Percentiles rank a stretch among this genome's conserved stretches.
These are phyloP conservation scores for Penicillium sp. DNA, from an alignment of 2,329 filamentous ascomycete genomes.

Conservation along the genomic window DNA sequence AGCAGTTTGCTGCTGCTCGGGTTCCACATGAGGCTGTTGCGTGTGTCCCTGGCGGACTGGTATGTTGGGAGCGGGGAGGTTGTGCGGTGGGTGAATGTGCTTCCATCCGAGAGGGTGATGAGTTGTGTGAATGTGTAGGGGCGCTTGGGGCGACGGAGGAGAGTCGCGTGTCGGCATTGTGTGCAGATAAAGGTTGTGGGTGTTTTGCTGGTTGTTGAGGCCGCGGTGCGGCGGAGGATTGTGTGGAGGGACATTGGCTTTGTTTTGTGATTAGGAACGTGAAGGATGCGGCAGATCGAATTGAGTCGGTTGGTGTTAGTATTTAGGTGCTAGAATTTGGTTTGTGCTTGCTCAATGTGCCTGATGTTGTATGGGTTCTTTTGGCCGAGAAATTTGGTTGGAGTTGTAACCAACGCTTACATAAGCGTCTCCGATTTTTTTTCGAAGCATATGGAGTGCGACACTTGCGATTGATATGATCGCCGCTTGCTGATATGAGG, in stretches of 20 bases:
- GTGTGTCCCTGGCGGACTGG: constrained; percentile 76
- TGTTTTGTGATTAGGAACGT: not conserved
- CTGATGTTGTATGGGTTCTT: constrained; percentile 22
- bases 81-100: constrained; percentile 66
- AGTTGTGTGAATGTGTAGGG: constrained; percentile 99
- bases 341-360: not conserved
- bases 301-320: not conserved
- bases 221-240: constrained; percentile 42
- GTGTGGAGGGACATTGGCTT: constrained; percentile 41
- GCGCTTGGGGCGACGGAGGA: constrained; percentile 83
- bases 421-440: constrained; percentile 34
- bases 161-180: constrained; percentile 80
- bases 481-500: not conserved
- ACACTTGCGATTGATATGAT: not conserved
- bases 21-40: constrained; percentile 92
- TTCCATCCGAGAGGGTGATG: constrained; percentile 88
- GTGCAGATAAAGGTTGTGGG: constrained; percentile 52
- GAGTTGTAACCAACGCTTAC: constrained; percentile 30
- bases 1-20: constrained; percentile 78
- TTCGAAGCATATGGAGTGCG: constrained; percentile 15
- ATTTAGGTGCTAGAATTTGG: constrained; percentile 15
- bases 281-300: not conserved
- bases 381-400: constrained; percentile 38
- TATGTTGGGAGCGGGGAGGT: constrained; percentile 61
- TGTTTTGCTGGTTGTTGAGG: constrained; percentile 29